Conservation (phyloP, 805 yeast genomes). For the Babjeviella inositovora region DNA sequence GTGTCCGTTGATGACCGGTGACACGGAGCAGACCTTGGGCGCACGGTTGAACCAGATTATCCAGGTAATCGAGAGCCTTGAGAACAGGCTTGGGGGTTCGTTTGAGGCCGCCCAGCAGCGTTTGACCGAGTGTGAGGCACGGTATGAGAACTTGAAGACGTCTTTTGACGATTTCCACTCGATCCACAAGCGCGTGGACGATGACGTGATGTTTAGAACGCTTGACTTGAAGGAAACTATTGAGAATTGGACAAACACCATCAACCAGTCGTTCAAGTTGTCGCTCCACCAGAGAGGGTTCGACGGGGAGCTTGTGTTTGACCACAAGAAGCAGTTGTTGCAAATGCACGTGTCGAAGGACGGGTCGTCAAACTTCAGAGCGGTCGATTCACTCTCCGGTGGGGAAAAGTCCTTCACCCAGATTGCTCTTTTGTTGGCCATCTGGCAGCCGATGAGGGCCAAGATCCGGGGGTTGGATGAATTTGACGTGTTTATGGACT, state of each 20-base stretch:
- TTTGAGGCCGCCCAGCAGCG: too few relatives aligned
- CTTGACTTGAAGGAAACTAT: constrained; percentile 12
- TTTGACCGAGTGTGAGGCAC: too few relatives aligned
- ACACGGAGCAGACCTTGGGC: too few relatives aligned
- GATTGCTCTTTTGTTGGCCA: constrained; percentile 69
- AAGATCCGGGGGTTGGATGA: constrained; percentile 86
- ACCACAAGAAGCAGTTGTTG: constrained; percentile 30
- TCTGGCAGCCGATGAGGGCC: constrained; percentile 89
- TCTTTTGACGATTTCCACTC: too few relatives aligned
- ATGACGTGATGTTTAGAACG: constrained; percentile 8
- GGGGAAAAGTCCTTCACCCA: constrained; percentile 96
- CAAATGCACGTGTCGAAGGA: constrained; percentile 47
- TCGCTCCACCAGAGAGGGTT: constrained; percentile 56
- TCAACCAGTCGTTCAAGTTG: constrained; percentile 28
- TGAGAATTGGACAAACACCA: constrained; percentile 7
- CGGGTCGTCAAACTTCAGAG: constrained; percentile 39
- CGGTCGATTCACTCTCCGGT: constrained; percentile 79
- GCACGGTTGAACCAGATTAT: too few relatives aligned
- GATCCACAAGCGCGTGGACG: not conserved
- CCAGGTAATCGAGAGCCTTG: too few relatives aligned
- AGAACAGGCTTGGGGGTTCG: too few relatives aligned
- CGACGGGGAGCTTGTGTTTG: constrained; percentile 56
- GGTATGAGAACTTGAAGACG: too few relatives aligned
- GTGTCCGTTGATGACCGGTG: too few relatives aligned
- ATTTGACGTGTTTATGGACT: constrained; percentile 96